Percentiles rank a stretch among this genome's conserved stretches.
These are phyloP conservation scores for Fragaria vesca DNA, from an alignment of 306 rosid species.

Conservation along the genomic window DNA sequence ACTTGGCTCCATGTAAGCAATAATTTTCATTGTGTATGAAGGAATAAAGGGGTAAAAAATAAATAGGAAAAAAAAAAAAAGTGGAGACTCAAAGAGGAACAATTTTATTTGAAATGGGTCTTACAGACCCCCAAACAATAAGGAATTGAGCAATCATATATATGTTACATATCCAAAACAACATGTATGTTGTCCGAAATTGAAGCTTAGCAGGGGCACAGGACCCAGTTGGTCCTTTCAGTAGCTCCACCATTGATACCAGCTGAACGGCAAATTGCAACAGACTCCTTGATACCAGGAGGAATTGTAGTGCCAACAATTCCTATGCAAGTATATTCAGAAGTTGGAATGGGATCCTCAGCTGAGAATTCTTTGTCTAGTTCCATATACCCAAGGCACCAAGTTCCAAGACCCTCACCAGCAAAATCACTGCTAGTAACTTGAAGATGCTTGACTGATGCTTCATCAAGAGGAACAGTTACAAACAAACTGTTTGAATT, in stretches of 20 bases:
- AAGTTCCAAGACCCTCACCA: conserved; percentile 83
- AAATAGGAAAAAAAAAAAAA: too few relatives aligned
- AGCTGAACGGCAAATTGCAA: conserved; percentile 84
- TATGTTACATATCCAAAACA: too few relatives aligned
- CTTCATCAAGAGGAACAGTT: conserved; percentile 76
- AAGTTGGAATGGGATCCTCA: conserved; percentile 61
- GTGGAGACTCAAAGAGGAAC: too few relatives aligned
- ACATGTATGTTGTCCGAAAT: too few relatives aligned
- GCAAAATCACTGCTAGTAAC: conserved; percentile 72
- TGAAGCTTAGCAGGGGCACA: too few relatives aligned
- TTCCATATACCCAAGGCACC: conserved; percentile 85
- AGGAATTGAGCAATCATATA: too few relatives aligned
- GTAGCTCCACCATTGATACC: conserved; percentile 52
- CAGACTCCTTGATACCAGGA: conserved; percentile 95
- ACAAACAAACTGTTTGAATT: conserved; percentile 52
- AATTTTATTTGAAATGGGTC: too few relatives aligned
- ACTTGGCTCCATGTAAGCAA: too few relatives aligned
- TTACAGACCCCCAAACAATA: too few relatives aligned
- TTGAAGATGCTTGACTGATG: conserved; percentile 50
- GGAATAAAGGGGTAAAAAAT: too few relatives aligned
- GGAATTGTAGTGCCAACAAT: conserved; percentile 93
- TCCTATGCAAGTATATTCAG: conserved; percentile 83
- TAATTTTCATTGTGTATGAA: too few relatives aligned
- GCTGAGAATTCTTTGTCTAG: conserved; percentile 54
- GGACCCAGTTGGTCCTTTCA: too few relatives aligned